Evolutionary conservation across 495 filamentous ascomycete genomes (phyloP).

Genomic region (Aspergillus diversus): DNA sequence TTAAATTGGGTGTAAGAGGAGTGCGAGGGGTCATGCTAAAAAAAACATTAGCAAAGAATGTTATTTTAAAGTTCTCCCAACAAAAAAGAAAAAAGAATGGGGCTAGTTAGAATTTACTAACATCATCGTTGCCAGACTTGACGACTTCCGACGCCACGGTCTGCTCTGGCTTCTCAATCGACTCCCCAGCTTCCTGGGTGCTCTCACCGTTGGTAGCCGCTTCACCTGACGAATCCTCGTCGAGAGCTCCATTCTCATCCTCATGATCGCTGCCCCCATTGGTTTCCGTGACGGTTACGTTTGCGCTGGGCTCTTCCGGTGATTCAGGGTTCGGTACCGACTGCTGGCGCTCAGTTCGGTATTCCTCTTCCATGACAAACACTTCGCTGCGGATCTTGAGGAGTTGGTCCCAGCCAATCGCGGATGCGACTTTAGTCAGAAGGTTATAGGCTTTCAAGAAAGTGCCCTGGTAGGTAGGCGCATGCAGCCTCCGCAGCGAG

Average conservation of each 20-base stretch:
- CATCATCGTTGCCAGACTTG: conserved; percentile 78
- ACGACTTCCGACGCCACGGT: conserved; percentile 80
- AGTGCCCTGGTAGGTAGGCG: conserved; percentile 86
- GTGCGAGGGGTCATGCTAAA: conserved; percentile 52
- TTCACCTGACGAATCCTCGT: conserved; percentile 26
- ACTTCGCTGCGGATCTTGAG: conserved; percentile 92
- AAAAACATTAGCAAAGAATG: conserved; percentile 19
- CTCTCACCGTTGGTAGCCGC: conserved; percentile 37
- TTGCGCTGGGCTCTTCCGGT: background rate
- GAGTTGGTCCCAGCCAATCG: conserved; percentile 97
- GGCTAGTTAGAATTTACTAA: conserved; percentile 43
- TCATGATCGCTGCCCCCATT: conserved; percentile 47
- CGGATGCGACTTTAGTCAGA: conserved; percentile 89
- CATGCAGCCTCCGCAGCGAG: conserved; percentile 82
- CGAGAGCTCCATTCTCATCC: conserved; percentile 41
- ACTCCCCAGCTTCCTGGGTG: conserved; percentile 42
- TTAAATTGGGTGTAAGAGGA: conserved; percentile 71
- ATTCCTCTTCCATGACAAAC: conserved; percentile 99
- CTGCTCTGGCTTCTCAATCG: conserved; percentile 79
- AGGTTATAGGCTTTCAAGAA: conserved; percentile 94
- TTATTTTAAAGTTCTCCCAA: background rate
- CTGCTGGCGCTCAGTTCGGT: conserved; percentile 85
- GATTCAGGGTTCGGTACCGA: conserved; percentile 39
- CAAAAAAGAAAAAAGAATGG: background rate
- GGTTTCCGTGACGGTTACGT: conserved; percentile 26